Conservation (phyloP, 1,139 yeast species). For the Zygosaccharomyces pseudobailii region DNA sequence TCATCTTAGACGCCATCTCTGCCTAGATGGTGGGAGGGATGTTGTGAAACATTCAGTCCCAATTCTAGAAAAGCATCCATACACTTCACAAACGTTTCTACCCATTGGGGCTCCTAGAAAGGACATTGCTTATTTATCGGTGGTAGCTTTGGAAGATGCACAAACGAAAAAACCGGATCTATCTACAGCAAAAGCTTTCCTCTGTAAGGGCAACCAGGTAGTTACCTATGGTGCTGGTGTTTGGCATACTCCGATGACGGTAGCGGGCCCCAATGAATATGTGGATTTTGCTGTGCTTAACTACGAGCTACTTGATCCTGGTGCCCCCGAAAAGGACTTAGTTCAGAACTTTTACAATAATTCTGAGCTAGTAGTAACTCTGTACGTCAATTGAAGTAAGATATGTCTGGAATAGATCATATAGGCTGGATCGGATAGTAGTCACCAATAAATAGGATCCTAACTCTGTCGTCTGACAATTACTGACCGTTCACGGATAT, state of each 20-base stretch:
- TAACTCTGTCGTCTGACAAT: too few relatives aligned
- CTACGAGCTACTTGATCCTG: constrained; percentile 56
- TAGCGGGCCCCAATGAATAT: constrained; percentile 42
- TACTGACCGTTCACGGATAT: too few relatives aligned
- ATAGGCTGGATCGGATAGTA: not conserved
- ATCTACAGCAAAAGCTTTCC: constrained; percentile 55
- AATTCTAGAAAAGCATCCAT: constrained; percentile 88
- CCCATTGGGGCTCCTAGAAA: constrained; percentile 64
- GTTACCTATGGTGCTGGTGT: constrained; percentile 75
- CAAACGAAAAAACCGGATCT: constrained; percentile 56
- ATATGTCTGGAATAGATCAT: too few relatives aligned
- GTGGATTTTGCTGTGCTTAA: constrained; percentile 82
- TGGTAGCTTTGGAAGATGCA: constrained; percentile 59
- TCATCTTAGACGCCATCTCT: constrained; percentile 43
- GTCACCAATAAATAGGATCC: too few relatives aligned
- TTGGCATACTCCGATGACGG: constrained; percentile 97
- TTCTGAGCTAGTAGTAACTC: constrained; percentile 2
- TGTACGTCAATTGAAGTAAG: not conserved
- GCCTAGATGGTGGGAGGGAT: too few relatives aligned
- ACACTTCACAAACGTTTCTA: constrained; percentile 80
- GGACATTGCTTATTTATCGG: constrained; percentile 62
- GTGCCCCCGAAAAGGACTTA: constrained; percentile 73
- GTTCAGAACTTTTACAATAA: constrained; percentile 64
- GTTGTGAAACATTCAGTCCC: constrained; percentile 47
- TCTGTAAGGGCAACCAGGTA: constrained; percentile 78